Conservation (phyloP, 805 yeast species). For the Pichia cephalocereana region DNA sequence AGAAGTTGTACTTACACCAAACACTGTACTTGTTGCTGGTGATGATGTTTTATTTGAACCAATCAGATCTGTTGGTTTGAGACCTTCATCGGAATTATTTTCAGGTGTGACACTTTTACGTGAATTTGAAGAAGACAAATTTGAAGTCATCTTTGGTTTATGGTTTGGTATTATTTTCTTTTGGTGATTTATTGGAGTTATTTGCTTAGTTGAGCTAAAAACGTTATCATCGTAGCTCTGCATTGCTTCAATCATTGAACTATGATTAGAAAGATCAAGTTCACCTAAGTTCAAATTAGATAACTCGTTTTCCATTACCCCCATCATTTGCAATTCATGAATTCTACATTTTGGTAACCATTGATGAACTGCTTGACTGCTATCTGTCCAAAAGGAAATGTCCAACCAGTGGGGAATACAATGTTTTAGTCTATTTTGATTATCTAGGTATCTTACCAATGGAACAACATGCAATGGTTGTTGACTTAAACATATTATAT, state of each 20-base stretch:
- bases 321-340: conserved; percentile 97
- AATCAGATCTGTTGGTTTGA: conserved; percentile 17
- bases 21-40: conserved; percentile 27
- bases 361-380: conserved; percentile 36
- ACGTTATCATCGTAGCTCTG: conserved; percentile 51
- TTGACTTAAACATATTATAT: conserved; percentile 77
- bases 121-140: neutral
- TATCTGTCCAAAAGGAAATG: conserved; percentile 78
- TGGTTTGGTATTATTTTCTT: neutral
- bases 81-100: conserved; percentile 3
- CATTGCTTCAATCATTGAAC: conserved; percentile 51
- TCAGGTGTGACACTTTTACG: neutral
- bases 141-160: neutral
- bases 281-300: conserved; percentile 59
- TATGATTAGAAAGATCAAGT: conserved; percentile 29
- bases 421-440: conserved; percentile 43
- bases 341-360: conserved; percentile 96
- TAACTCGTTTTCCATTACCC: conserved; percentile 85
- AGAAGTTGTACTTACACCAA: conserved; percentile 28
- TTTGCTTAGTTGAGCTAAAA: neutral
- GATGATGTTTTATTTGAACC: conserved; percentile 17
- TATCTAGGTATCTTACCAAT: conserved; percentile 60
- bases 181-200: neutral
- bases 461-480: conserved; percentile 94
- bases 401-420: conserved; percentile 96